Evolutionary conservation across 345 rosid genomes (phyloP).

Genomic region (Rhodamnia argentea): DNA sequence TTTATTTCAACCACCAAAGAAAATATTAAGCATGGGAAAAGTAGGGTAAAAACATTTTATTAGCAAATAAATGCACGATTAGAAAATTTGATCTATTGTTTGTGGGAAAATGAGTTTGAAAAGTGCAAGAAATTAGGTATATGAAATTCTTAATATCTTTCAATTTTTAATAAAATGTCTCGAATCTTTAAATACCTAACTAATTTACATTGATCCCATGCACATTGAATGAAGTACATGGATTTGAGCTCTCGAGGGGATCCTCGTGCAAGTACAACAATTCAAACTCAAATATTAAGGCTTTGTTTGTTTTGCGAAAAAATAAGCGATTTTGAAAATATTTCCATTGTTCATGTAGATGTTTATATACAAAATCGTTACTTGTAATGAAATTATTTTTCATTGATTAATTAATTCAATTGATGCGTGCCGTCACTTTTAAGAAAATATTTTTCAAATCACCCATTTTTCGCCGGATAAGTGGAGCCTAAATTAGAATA

Average conservation of each 20-base stretch:
- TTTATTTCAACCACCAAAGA: accelerated
- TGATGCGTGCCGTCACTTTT: too few species aligned
- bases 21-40: not conserved
- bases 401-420: too few species aligned
- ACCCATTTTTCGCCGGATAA: too few species aligned
- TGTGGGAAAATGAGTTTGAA: not conserved
- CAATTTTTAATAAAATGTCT: not conserved
- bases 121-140: not conserved
- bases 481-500: too few species aligned
- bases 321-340: too few species aligned
- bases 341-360: too few species aligned
- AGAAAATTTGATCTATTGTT: not conserved
- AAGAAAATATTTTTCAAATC: too few species aligned
- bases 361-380: too few species aligned
- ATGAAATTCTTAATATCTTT: not conserved
- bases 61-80: not conserved
- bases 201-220: accelerated
- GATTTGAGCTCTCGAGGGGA: accelerated
- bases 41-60: not conserved
- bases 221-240: not conserved
- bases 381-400: too few species aligned
- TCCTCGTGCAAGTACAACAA: not conserved
- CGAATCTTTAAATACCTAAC: accelerated
- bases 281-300: not conserved
- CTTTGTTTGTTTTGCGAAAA: too few species aligned